Conservation (phyloP, 1,284 basidiomycete genomes). For the Cystobasidiaceae sp. region DNA sequence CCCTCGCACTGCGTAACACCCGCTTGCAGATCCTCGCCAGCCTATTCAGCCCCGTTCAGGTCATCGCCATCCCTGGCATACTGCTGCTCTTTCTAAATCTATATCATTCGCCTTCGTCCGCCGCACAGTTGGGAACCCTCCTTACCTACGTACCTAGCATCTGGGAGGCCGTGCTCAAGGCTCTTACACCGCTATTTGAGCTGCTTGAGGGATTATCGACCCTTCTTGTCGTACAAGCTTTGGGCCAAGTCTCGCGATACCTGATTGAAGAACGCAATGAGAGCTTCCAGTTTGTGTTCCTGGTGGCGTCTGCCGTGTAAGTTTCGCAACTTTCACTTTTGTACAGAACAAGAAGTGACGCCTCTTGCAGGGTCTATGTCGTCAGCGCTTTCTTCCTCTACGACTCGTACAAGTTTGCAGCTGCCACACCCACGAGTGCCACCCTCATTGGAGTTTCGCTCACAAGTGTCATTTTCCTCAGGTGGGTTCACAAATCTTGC, state of each 20-base stretch:
- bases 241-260: conserved; percentile 66
- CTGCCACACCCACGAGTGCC: conserved; percentile 73
- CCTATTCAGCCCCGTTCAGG: conserved; percentile 35
- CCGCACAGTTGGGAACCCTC: conserved; percentile 66
- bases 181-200: conserved; percentile 70
- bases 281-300: conserved; percentile 64
- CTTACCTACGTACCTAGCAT: conserved; percentile 52
- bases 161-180: conserved; percentile 67
- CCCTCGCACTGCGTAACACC: conserved; percentile 40
- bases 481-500: conserved; percentile 41
- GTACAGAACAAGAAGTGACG: conserved; percentile 10
- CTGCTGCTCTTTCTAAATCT: conserved; percentile 72
- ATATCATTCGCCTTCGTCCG: conserved; percentile 46
- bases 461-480: conserved; percentile 72
- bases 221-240: conserved; percentile 65
- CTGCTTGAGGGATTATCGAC: conserved; percentile 76
- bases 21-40: conserved; percentile 34
- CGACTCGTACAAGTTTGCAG: conserved; percentile 60
- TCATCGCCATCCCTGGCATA: conserved; percentile 67
- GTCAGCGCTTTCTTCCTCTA: conserved; percentile 39
- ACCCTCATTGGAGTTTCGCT: conserved; percentile 72
- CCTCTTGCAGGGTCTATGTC: conserved; percentile 38
- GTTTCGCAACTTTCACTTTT: conserved; percentile 48
- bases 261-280: conserved; percentile 64
- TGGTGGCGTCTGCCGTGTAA: conserved; percentile 65